phyloP scores from a whole-genome alignment of 352 stramenopile species.

The Pelagophyceae sp. region DNA sequence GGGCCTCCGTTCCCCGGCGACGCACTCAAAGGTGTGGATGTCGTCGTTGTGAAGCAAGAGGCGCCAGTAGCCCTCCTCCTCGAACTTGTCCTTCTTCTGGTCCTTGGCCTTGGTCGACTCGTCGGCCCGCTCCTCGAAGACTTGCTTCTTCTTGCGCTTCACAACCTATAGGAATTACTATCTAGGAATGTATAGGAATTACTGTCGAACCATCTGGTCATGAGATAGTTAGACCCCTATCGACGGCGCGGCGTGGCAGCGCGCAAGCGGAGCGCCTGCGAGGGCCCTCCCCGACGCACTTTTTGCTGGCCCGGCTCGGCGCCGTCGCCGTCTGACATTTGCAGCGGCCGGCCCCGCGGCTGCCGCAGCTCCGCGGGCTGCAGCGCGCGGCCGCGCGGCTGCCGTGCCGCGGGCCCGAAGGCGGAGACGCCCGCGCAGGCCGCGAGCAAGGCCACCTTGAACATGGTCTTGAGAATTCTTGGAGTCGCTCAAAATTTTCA shows the following conservation, averaged over 20 bases:
- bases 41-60: conserved; percentile 19
- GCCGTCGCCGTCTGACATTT: background rate
- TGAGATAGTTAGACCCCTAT: no score
- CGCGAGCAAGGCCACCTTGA: no score
- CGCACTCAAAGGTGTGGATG: conserved; percentile 20
- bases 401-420: no score
- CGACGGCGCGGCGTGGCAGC: no score
- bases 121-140: background rate
- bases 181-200: no score
- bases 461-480: no score
- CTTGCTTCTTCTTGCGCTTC: background rate
- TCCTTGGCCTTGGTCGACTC: no score
- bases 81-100: background rate
- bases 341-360: background rate
- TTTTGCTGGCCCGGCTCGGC: background rate
- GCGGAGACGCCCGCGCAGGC: no score
- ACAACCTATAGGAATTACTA: background rate
- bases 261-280: background rate
- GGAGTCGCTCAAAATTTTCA: no score
- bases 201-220: background rate
- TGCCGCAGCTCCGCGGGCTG: no score
- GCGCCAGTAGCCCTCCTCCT: conserved; percentile 5
- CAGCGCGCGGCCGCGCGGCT: no score
- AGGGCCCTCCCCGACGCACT: background rate
- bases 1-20: background rate